A percentile compares a stretch with the other conserved stretches of the same genome.
phyloP scores from a whole-genome alignment of 805 yeast species.

The Hanseniaspora valbyensis region DNA sequence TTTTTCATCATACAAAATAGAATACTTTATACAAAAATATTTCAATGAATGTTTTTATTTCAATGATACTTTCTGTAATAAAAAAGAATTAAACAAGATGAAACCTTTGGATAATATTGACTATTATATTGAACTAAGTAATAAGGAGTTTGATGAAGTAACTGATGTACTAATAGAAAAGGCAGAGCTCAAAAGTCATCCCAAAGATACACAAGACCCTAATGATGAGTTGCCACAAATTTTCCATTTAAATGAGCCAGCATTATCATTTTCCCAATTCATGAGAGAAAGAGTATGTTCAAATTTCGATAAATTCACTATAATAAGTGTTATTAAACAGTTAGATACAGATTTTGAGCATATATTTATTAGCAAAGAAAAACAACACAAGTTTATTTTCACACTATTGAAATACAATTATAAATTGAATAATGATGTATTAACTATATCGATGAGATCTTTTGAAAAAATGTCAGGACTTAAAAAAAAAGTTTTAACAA shows the following conservation, averaged over 20 bases:
- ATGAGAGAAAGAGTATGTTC: constrained; percentile 5
- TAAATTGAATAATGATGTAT: constrained; percentile 35
- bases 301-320: neutral
- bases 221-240: neutral
- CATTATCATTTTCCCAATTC: neutral
- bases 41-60: neutral
- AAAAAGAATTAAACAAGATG: too few species aligned
- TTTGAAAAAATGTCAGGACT: constrained; percentile 10
- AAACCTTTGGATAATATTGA: neutral
- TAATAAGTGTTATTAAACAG: neutral
- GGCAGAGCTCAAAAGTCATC: neutral
- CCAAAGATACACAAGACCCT: neutral
- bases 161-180: neutral
- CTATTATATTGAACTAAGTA: neutral
- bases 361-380: neutral
- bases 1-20: neutral
- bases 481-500: neutral
- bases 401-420: constrained; percentile 38
- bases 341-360: neutral
- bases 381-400: constrained; percentile 32
- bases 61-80: too few species aligned
- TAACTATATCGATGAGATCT: neutral
- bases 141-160: neutral
- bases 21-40: neutral
- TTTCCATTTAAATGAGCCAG: constrained; percentile 1